Evolutionary conservation across 208 protist genomes (phyloP).

Genomic region (Trypanosoma theileri): DNA sequence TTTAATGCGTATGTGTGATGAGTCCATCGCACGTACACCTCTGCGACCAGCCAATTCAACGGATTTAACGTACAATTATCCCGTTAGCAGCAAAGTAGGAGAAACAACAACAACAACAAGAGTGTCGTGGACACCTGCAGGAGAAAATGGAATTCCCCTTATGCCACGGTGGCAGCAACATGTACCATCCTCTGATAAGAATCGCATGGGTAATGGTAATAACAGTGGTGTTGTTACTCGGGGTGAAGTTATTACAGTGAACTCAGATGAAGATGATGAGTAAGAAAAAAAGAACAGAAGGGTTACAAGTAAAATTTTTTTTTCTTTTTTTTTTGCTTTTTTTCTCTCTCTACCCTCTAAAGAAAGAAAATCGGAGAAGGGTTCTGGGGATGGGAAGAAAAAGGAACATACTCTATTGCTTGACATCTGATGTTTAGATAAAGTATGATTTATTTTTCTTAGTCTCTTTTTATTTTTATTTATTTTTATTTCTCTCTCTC

Average conservation of each 20-base stretch:
- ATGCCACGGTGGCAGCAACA: background rate
- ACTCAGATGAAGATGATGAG: conserved; percentile 21
- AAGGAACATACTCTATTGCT: background rate
- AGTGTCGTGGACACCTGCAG: background rate
- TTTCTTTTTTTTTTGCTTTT: background rate
- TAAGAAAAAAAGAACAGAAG: no score
- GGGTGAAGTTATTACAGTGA: conserved; percentile 26
- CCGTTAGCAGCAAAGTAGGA: background rate
- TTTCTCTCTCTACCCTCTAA: background rate
- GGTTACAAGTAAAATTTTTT: background rate
- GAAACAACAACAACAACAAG: background rate
- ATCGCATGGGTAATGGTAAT: background rate
- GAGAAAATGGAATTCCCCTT: background rate
- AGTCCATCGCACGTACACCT: conserved; percentile 49
- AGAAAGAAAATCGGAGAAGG: background rate
- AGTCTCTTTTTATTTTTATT: conserved; percentile 23
- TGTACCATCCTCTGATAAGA: background rate
- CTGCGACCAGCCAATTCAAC: conserved; percentile 16
- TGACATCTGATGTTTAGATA: background rate
- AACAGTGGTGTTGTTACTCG: background rate
- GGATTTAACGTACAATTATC: background rate
- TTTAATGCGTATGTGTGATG: conserved; percentile 67
- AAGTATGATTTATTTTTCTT: conserved; percentile 5
- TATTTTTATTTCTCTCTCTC: background rate
- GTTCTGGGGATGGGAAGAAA: conserved; percentile 12